Conservation (phyloP, 768 basidiomycete species). For the Russula vinacea region DNA sequence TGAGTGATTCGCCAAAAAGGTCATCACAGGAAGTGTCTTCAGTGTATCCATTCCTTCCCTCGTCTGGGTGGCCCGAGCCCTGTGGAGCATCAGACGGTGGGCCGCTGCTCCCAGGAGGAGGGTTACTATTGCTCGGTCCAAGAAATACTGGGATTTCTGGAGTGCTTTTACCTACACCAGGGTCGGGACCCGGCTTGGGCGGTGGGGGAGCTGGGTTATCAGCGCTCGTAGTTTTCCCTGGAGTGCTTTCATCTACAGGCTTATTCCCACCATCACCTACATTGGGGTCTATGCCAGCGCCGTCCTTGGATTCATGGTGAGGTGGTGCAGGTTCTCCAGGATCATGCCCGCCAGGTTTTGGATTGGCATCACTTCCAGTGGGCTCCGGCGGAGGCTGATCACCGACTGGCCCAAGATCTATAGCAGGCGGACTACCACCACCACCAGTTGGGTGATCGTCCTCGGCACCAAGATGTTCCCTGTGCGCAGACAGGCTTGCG, state of each 20-base stretch:
- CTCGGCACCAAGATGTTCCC: not conserved
- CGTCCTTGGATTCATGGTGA: not conserved
- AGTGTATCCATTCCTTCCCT: not conserved
- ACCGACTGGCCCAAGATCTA: slow-evolving; percentile 17
- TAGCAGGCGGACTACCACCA: slow-evolving; percentile 7
- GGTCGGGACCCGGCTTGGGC: not conserved
- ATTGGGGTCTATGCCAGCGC: not conserved
- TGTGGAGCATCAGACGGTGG: not conserved
- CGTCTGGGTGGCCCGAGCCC: not conserved
- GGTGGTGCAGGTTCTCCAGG: slow-evolving; percentile 9
- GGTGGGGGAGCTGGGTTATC: not conserved
- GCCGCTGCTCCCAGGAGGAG: slow-evolving; percentile 3
- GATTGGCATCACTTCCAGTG: not conserved
- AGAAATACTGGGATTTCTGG: slow-evolving; percentile 17
- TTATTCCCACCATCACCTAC: not conserved
- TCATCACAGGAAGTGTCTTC: slow-evolving; percentile 5
- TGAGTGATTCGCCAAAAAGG: slow-evolving; percentile 24
- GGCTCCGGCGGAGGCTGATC: slow-evolving; percentile 1
- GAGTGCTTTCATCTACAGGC: not conserved
- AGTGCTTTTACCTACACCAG: not conserved
- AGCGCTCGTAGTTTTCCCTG: not conserved
- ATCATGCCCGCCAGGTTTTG: not conserved
- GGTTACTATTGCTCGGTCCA: slow-evolving; percentile 6
- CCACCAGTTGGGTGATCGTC: not conserved
- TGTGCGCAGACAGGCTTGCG: not conserved